Percentiles rank a stretch among this genome's conserved stretches.
Conservation (phyloP, 2,329 filamentous ascomycete genomes). For the Venturia oleaginea region DNA sequence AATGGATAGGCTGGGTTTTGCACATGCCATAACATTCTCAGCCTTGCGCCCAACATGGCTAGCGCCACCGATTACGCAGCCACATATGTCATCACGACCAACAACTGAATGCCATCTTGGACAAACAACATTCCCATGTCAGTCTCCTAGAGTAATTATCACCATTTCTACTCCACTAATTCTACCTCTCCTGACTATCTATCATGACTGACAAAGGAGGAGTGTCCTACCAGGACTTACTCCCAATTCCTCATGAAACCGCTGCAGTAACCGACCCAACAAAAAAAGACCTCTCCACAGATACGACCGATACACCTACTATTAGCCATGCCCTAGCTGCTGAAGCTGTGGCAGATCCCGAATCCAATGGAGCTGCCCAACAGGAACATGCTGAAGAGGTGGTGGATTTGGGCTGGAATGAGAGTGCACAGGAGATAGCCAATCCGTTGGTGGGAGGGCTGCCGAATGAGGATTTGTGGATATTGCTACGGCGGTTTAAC, state of each 20-base stretch:
- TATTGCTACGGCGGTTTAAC: slow-evolving; percentile 63
- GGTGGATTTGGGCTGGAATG: slow-evolving; percentile 61
- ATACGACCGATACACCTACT: slow-evolving; percentile 34
- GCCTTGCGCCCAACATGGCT: background rate
- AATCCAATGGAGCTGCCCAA: slow-evolving; percentile 36
- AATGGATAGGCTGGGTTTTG: too few relatives aligned
- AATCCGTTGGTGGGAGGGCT: slow-evolving; percentile 57
- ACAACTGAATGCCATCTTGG: background rate
- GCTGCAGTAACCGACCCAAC: slow-evolving; percentile 23
- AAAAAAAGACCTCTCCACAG: slow-evolving; percentile 21
- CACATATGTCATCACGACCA: background rate
- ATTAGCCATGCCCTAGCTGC: slow-evolving; percentile 39
- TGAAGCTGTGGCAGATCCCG: slow-evolving; percentile 32
- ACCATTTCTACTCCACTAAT: background rate
- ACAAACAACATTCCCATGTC: background rate
- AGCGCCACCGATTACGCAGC: background rate
- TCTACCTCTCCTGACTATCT: background rate
- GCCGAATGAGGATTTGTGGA: slow-evolving; percentile 64
- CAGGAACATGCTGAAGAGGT: slow-evolving; percentile 38
- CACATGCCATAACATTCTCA: background rate
- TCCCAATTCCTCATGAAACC: slow-evolving; percentile 26
- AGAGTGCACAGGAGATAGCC: slow-evolving; percentile 46
- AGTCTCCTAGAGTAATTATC: background rate
- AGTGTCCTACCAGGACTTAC: slow-evolving; percentile 19
- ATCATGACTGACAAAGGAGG: background rate